Evolutionary conservation across 331 rosid species (phyloP).

Genomic region (Spiraea crenata): DNA sequence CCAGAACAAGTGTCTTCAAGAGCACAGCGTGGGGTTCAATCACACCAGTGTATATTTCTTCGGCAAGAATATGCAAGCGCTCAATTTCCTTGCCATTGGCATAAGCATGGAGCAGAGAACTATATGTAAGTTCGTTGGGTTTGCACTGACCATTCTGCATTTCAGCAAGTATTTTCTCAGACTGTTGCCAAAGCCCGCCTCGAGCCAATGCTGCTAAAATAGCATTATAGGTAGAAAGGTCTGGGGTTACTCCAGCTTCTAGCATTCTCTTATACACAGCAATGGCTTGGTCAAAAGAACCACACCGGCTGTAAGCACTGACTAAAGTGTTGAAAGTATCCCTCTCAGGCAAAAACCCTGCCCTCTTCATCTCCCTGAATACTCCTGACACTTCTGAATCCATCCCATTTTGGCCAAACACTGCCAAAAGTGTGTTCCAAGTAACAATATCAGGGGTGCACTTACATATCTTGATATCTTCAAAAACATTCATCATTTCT

Average conservation of each 20-base stretch:
- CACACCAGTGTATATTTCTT: constrained; percentile 60
- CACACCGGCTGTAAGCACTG: constrained; percentile 83
- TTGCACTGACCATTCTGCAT: constrained; percentile 67
- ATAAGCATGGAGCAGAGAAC: constrained; percentile 82
- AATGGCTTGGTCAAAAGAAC: constrained; percentile 80
- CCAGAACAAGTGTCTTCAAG: constrained; percentile 80
- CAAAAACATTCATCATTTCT: constrained; percentile 83
- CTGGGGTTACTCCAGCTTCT: constrained; percentile 77
- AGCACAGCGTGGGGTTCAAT: constrained; percentile 65
- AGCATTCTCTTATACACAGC: constrained; percentile 69
- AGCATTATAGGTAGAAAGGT: constrained; percentile 77
- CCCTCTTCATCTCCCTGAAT: constrained; percentile 83
- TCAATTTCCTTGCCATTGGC: constrained; percentile 72
- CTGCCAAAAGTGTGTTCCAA: constrained; percentile 86
- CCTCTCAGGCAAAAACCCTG: constrained; percentile 85
- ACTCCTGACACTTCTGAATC: constrained; percentile 72
- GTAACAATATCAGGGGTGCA: constrained; percentile 78
- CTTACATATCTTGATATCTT: constrained; percentile 50
- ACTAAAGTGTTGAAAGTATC: constrained; percentile 80
- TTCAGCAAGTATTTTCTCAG: constrained; percentile 72
- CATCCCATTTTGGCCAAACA: constrained; percentile 85
- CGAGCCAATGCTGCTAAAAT: constrained; percentile 85
- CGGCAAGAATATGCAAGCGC: constrained; percentile 57
- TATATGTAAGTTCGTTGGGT: constrained; percentile 72
- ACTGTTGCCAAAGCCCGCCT: constrained; percentile 81